A percentile compares a stretch with the other conserved stretches of the same genome.
Conservation (phyloP, 768 basidiomycete species). For the Russula vinacea region DNA sequence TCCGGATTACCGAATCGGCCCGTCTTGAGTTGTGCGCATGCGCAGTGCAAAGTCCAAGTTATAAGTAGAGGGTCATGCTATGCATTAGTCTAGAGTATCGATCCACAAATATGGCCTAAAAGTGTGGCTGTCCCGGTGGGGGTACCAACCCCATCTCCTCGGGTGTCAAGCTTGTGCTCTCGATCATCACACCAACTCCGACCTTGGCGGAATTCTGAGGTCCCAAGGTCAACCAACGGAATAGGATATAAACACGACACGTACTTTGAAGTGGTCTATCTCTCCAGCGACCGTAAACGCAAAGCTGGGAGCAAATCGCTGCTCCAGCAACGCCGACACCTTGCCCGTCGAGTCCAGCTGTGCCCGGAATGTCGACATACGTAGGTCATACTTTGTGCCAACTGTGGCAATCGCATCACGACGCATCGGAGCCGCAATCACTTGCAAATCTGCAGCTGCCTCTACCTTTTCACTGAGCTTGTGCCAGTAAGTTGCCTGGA, state of each 20-base stretch:
- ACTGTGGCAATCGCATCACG: conserved; percentile 91
- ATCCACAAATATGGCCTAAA: conserved; percentile 22
- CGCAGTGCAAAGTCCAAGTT: not conserved
- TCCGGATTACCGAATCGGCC: conserved; percentile 4
- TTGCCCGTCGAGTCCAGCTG: conserved; percentile 95
- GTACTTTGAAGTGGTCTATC: conserved; percentile 97
- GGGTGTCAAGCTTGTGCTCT: conserved; percentile 74
- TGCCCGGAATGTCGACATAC: conserved; percentile 90
- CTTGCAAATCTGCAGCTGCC: conserved; percentile 89
- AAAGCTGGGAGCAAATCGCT: conserved; percentile 93
- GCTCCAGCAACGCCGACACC: conserved; percentile 91
- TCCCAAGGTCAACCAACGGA: conserved; percentile 3
- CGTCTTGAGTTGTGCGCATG: too few species aligned
- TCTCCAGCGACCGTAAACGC: conserved; percentile 93
- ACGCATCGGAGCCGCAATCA: conserved; percentile 73
- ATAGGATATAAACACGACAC: conserved; percentile 19
- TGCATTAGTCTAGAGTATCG: conserved; percentile 31
- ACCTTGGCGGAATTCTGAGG: conserved; percentile 86
- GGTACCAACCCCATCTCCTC: conserved; percentile 66
- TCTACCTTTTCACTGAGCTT: conserved; percentile 94
- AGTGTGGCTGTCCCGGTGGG: conserved; percentile 31
- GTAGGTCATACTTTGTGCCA: conserved; percentile 95
- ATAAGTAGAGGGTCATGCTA: conserved; percentile 3
- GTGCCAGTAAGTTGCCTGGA: conserved; percentile 96
- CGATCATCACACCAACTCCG: conserved; percentile 97